A percentile compares a stretch with the other conserved stretches of the same genome.
phyloP scores from a whole-genome alignment of 768 basidiomycete species.

The Leucogyrophana mollusca region DNA sequence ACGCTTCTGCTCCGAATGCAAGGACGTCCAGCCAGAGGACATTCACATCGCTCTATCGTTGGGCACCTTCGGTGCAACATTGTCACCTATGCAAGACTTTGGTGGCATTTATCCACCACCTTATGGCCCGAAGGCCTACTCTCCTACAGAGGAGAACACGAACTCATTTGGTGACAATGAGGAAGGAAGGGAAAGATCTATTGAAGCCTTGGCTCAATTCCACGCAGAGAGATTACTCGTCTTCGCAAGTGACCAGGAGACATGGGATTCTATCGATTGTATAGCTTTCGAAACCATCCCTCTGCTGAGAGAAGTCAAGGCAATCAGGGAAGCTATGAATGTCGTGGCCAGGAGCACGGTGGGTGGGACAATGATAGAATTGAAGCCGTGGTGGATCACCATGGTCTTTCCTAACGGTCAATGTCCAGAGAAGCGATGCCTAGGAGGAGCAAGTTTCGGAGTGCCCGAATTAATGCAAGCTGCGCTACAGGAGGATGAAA shows the following conservation, averaged over 20 bases:
- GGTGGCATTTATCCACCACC: conserved; percentile 75
- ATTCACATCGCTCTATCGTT: conserved; percentile 64
- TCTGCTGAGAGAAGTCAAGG: conserved; percentile 58
- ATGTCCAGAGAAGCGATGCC: conserved; percentile 39
- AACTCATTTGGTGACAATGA: conserved; percentile 41
- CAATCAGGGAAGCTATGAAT: conserved; percentile 61
- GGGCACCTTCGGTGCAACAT: conserved; percentile 71
- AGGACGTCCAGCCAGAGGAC: conserved; percentile 12
- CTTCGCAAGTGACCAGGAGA: conserved; percentile 45
- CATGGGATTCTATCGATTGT: conserved; percentile 58
- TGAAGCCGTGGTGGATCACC: conserved; percentile 77
- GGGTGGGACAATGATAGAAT: conserved; percentile 9
- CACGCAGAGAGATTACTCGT: conserved; percentile 61
- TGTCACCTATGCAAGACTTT: conserved; percentile 69
- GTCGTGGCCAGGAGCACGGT: conserved; percentile 26
- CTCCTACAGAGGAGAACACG: conserved; percentile 30
- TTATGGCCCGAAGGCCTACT: conserved; percentile 56
- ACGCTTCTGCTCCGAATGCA: conserved; percentile 29
- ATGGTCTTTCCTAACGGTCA: conserved; percentile 56
- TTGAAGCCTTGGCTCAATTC: conserved; percentile 55
- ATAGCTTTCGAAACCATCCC: conserved; percentile 83
- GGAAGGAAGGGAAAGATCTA: conserved; percentile 36
- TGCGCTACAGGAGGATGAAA: conserved; percentile 29
- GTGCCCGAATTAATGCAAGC: conserved; percentile 43
- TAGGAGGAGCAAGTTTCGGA: conserved; percentile 21